Conservation (phyloP, 1,139 yeast genomes). For the Saccharomycopsis hybrid region DNA sequence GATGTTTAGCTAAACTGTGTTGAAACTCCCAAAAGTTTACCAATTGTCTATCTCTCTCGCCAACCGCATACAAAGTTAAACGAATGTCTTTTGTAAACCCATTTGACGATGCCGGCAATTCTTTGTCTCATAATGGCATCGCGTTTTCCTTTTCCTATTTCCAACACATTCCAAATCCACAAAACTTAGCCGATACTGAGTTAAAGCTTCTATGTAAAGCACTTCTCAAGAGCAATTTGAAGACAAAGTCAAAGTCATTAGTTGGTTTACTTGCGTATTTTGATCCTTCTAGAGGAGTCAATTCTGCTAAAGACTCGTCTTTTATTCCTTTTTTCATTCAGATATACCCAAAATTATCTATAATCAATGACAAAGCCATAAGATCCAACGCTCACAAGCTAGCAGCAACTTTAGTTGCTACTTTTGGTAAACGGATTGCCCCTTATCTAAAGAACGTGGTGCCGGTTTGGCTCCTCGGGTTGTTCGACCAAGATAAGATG, state of each 20-base stretch:
- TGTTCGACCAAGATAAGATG: conserved; percentile 13
- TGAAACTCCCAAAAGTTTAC: too few species aligned
- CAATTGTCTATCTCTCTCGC: too few species aligned
- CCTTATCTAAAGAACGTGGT: conserved; percentile 13
- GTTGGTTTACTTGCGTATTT: conserved; percentile 4
- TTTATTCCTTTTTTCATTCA: conserved; percentile 14
- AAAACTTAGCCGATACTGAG: conserved; percentile 3
- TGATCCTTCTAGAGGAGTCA: neutral
- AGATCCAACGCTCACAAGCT: conserved; percentile 13
- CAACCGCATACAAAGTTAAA: too few species aligned
- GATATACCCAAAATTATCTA: conserved; percentile 17
- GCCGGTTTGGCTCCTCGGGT: conserved; percentile 19
- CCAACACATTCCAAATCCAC: conserved; percentile 8
- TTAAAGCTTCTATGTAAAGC: conserved; percentile 12
- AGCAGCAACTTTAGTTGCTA: conserved; percentile 1
- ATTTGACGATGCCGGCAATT: conserved; percentile 31
- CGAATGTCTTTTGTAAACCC: conserved; percentile 39
- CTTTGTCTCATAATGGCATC: conserved; percentile 9
- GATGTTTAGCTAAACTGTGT: too few species aligned
- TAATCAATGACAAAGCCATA: conserved; percentile 17
- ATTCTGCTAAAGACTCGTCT: conserved; percentile 5
- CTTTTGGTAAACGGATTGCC: conserved; percentile 8
- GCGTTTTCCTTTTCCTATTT: conserved; percentile 16
- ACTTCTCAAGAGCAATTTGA: conserved; percentile 10
- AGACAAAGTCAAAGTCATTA: conserved; percentile 16